phyloP scores from a whole-genome alignment of 768 basidiomycete genomes.

The Termitomyces sp. region DNA sequence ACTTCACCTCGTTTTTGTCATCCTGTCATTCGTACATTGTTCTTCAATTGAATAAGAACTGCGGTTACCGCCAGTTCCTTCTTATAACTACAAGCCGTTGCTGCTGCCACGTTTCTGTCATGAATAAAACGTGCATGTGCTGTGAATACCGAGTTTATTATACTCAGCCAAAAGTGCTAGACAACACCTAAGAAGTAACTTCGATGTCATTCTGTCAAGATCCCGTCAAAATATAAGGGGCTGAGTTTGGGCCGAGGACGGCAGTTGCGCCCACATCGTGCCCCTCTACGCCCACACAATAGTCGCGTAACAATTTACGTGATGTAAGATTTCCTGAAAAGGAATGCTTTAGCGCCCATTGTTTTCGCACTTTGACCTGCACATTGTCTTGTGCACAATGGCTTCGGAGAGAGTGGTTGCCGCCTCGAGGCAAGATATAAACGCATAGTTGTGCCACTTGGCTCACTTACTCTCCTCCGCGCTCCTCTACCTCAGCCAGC shows the following conservation, averaged over 20 bases:
- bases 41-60: background rate
- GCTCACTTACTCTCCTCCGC: background rate
- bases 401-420: background rate
- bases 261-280: conserved; percentile 1
- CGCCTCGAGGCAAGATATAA: conserved; percentile 10
- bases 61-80: background rate
- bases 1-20: background rate
- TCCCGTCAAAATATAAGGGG: background rate
- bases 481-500: conserved; percentile 3
- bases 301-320: conserved; percentile 12
- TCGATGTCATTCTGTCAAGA: background rate
- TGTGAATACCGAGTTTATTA: conserved; percentile 2
- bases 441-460: conserved; percentile 2
- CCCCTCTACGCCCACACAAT: conserved; percentile 7
- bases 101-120: background rate
- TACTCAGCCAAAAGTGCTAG: background rate
- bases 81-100: background rate
- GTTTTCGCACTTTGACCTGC: conserved; percentile 13
- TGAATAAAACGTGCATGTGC: background rate
- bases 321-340: background rate
- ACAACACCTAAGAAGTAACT: background rate
- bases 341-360: conserved; percentile 12
- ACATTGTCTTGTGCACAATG: conserved; percentile 15
- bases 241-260: background rate
- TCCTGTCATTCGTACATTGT: background rate